Evolutionary conservation across 1,139 yeast genomes (phyloP).

Genomic region (Sugiyamaella japonica): DNA sequence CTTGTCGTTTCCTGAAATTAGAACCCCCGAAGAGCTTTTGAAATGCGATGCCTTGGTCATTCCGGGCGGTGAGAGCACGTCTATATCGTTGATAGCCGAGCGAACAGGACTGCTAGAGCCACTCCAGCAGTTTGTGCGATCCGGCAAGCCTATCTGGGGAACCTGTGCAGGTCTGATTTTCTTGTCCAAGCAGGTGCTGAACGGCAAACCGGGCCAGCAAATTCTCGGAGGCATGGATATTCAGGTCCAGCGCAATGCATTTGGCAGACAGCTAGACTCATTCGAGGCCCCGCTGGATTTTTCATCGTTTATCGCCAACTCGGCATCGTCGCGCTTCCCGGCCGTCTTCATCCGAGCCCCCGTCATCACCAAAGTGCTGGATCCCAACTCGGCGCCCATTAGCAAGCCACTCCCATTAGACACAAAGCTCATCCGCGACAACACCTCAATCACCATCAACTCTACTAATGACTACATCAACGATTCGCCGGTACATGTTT

Average conservation of each 20-base stretch:
- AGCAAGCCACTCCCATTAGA: constrained; percentile 27
- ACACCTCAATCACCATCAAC: constrained; percentile 33
- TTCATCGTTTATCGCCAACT: constrained; percentile 25
- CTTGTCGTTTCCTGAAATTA: constrained; percentile 49
- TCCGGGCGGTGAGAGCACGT: constrained; percentile 81
- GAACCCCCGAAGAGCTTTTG: constrained; percentile 52
- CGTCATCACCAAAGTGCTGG: constrained; percentile 30
- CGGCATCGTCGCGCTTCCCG: constrained; percentile 11
- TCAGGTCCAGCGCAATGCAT: constrained; percentile 68
- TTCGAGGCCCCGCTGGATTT: constrained; percentile 55
- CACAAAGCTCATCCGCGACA: constrained; percentile 38
- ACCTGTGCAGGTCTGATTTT: constrained; percentile 85
- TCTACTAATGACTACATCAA: constrained; percentile 40
- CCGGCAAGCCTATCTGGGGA: constrained; percentile 70
- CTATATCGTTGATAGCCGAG: constrained; percentile 72
- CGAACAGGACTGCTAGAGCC: constrained; percentile 60
- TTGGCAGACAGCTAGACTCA: constrained; percentile 75
- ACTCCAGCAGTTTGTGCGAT: constrained; percentile 52
- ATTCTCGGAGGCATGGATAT: constrained; percentile 67
- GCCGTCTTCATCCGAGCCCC: constrained; percentile 71
- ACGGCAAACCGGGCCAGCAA: constrained; percentile 55
- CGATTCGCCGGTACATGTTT: constrained; percentile 41
- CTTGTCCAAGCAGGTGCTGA: constrained; percentile 57
- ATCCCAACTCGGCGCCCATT: neutral
- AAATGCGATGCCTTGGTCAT: constrained; percentile 62